Evolutionary conservation across 2,329 filamentous ascomycete species (phyloP), one percentile per base, ranked within the genome.

Genomic region (Aspergillus luchuensis): DNA sequence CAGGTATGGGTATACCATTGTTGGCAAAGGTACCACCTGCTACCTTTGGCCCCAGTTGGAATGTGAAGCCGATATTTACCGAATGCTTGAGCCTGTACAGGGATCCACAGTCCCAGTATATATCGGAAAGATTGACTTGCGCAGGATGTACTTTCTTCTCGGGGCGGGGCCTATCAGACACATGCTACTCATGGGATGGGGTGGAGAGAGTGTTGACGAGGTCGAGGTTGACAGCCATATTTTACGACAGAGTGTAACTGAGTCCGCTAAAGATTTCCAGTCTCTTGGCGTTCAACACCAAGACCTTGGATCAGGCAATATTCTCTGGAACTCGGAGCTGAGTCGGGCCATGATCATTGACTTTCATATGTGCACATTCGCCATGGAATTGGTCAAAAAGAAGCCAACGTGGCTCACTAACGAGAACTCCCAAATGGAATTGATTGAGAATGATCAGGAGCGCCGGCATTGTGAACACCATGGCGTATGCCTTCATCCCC

Each of bases 21-120:
- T 19, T 19, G 17, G 17, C 17, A 19, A 19, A 19, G 17, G 17
- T 19, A 19, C 17, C 17, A 19, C 17, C 17, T 19, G 17, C 17
- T 19, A 19, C 17, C 17, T 19, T 19, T 19, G 17, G 17, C 17
- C 17, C 17, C 17, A 19, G 17, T 19, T 19, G 17, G 17, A 19
- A 19, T 19, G 17, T 19, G 17, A 19, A 19, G 17, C 17, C 17
- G 17, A 19, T 19, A 19, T 19, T 19, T 19, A 19, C 17, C 17
- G 17, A 19, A 19, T 19, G 17, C 17, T 19, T 19, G 17, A 19
- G 17, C 17, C 17, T 19, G 17, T 19, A 19, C 17, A 75, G 51
- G 71, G 71, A 3, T 68, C 65, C 25, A 67, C 68, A 2, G 63
- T 74, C n/a, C 70, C 69, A 8, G 66, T 74, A 0, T 75, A 68